Conservation (phyloP, 1,284 basidiomycete genomes). For the Anthracocystis walkeri region DNA sequence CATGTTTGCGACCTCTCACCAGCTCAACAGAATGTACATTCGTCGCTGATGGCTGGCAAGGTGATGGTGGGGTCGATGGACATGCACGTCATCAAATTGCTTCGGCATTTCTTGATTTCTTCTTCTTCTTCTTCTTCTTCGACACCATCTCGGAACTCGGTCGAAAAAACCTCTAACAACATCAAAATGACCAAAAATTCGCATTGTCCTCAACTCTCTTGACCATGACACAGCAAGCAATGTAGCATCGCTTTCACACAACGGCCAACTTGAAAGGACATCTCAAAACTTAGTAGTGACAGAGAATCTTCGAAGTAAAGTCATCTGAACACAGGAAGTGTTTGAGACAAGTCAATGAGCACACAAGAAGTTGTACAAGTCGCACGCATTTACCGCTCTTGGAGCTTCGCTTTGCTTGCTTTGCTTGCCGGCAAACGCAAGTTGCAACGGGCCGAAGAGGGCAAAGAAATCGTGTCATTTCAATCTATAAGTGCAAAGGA, state of each 20-base stretch:
- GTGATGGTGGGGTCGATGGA: background rate
- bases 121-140: background rate
- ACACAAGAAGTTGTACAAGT: too few species aligned
- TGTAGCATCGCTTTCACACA: background rate
- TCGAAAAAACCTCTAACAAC: background rate
- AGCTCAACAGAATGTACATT: background rate
- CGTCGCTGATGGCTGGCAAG: background rate
- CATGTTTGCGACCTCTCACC: conserved; percentile 30
- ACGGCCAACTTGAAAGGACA: too few species aligned
- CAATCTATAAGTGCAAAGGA: too few species aligned
- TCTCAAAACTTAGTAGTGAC: too few species aligned
- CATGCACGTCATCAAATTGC: background rate
- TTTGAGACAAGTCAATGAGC: too few species aligned
- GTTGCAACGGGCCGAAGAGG: too few species aligned
- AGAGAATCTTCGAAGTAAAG: too few species aligned
- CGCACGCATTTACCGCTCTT: too few species aligned
- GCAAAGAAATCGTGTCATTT: too few species aligned
- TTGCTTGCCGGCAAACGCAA: too few species aligned
- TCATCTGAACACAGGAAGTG: too few species aligned
- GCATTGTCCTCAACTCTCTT: background rate
- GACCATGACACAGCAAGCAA: background rate
- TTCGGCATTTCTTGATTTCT: conserved; percentile 5
- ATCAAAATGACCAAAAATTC: background rate
- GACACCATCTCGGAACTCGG: conserved; percentile 1
- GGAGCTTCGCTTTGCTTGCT: too few species aligned